A percentile compares a stretch with the other conserved stretches of the same genome.
These are phyloP conservation scores for Stephanodiscus triporus DNA, from an alignment of 108 stramenopile genomes.

Conservation along the genomic window DNA sequence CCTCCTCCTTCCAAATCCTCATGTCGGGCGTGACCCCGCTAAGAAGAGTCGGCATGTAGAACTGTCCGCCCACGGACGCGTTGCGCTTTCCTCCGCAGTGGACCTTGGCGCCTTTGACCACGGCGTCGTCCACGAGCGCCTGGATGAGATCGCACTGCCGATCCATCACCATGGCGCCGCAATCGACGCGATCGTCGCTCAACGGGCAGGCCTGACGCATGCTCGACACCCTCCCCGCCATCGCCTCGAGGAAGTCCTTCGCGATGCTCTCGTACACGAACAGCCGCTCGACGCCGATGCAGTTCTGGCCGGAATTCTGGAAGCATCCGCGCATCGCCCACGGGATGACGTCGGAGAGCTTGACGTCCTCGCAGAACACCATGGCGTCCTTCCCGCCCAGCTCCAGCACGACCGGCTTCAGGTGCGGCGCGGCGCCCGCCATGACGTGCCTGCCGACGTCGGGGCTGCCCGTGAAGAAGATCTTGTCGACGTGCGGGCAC, in stretches of 20 bases:
- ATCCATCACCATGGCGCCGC: conserved; percentile 94
- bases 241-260: conserved; percentile 68
- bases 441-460: conserved; percentile 94
- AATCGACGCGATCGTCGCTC: conserved; percentile 78
- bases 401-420: conserved; percentile 98
- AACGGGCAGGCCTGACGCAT: conserved; percentile 88
- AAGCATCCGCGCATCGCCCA: conserved; percentile 96
- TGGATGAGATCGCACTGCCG: conserved; percentile 84
- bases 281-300: conserved; percentile 96
- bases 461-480: conserved; percentile 98
- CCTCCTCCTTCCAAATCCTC: conserved; percentile 95
- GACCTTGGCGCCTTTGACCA: conserved; percentile 91
- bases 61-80: conserved; percentile 68
- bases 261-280: conserved; percentile 93
- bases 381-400: conserved; percentile 99
- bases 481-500: conserved; percentile 92
- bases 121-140: conserved; percentile 95
- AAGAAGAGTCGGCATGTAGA: conserved; percentile 96
- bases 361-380: conserved; percentile 94
- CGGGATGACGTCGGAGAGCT: conserved; percentile 75
- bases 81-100: conserved; percentile 89
- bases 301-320: conserved; percentile 98
- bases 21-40: conserved; percentile 92
- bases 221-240: conserved; percentile 61
- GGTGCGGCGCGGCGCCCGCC: conserved; percentile 78